phyloP scores from a whole-genome alignment of 2,329 filamentous ascomycete species.

The Fusarium sororula region DNA sequence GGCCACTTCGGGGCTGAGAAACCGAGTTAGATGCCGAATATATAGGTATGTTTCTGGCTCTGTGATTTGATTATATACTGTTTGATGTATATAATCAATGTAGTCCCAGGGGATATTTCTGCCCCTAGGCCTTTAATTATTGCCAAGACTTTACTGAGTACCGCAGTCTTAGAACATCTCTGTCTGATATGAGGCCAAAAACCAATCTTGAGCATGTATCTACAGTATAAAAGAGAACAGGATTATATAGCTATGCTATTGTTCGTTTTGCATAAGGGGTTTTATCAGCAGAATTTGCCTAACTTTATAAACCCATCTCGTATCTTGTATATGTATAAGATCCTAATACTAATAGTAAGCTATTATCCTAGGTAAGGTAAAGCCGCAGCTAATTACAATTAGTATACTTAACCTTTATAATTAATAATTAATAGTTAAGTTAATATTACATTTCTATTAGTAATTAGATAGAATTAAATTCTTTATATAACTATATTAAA shows the following conservation, averaged over 20 bases:
- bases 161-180: background rate
- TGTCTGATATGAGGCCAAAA: background rate
- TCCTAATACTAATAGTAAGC: no score
- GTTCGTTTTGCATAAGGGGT: no score
- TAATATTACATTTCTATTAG: no score
- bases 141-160: background rate
- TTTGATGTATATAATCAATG: background rate
- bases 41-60: background rate
- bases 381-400: no score
- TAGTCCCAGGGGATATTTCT: background rate
- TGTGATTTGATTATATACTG: background rate
- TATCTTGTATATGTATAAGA: background rate
- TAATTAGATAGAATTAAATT: no score
- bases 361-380: no score
- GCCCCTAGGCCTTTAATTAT: no score
- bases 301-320: background rate
- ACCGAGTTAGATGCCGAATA: background rate
- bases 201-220: background rate
- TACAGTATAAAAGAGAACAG: background rate
- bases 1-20: background rate
- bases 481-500: no score
- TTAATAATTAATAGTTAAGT: no score
- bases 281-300: background rate
- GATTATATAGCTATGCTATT: background rate
- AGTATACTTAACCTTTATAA: no score